Base-by-base conservation (phyloP, 2,329 filamentous ascomycete species). In the Endothia cerciana region DNA sequence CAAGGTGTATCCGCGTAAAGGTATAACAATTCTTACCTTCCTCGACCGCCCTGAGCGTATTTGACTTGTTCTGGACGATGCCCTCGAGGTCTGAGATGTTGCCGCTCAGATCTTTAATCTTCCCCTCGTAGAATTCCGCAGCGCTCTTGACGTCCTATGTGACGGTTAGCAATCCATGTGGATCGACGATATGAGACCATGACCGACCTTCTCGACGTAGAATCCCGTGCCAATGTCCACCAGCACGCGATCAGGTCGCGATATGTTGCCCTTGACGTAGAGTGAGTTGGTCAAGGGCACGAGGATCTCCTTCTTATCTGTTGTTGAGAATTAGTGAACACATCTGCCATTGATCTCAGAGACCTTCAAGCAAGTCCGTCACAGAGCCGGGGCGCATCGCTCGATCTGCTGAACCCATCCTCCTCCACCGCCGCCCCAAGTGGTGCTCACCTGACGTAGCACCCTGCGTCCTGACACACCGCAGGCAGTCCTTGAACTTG, bases 181-280 rank as follows among this genome's bases (percentile, higher is more conserved):
- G 11, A 30, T 1, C 10, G 28, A 17, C 19, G 0, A n/a, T 13
- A 3, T 5, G 30, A 28, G 49, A 59, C 30, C 28, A n/a, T 7
- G 30, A 64, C 74, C 65, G 70, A 91, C 90, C 87, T 99, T 99
- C 80, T 98, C 94, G 62, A 98, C 89, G 74, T 93, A 94, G 77
- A 96, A 98, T 0, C 94, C 94, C 0, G 94, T 98, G 25, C 94
- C 94, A 25, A 97, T 88, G 77, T 98, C 94, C 49, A 98, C 93
- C 66, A 98, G 83, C 7, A 97, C 93, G 68, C 88, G 89, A 65
- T 92, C 86, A 1, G 89, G 85, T 77, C 90, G 87, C 56, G 91
- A 85, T 49, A 98, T 83, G 47, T 86, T 89, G 40, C 94, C 96
- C 33, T 91, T 91, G 19, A 99, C 94, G 78, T 99, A 99, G 38